Evolutionary conservation across 2,329 filamentous ascomycete species (phyloP).

Genomic region (Fusarium robinianum): DNA sequence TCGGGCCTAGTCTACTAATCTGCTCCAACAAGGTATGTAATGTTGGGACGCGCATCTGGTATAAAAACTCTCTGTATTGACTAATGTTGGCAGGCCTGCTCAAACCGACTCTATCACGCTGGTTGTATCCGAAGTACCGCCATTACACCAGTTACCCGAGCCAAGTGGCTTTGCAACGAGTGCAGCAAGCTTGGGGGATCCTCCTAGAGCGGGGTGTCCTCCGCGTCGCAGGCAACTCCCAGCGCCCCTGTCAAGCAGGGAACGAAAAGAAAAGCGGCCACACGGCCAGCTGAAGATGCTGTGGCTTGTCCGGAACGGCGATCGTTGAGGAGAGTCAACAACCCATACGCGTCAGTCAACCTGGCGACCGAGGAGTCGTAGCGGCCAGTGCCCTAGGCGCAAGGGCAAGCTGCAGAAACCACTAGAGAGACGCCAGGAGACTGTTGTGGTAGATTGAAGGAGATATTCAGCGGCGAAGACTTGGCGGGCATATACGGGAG

Average conservation of each 20-base stretch:
- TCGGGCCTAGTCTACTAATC: slow-evolving; percentile 52
- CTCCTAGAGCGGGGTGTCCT: slow-evolving; percentile 35
- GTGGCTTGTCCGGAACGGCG: too few species aligned
- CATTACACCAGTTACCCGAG: slow-evolving; percentile 42
- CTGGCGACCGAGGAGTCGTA: too few species aligned
- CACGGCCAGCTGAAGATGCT: slow-evolving; percentile 1
- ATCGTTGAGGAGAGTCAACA: too few species aligned
- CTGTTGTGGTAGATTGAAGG: too few species aligned
- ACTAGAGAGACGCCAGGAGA: too few species aligned
- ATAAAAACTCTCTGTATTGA: slow-evolving; percentile 26
- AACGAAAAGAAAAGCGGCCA: neutral
- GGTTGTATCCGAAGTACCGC: slow-evolving; percentile 49
- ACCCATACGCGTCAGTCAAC: too few species aligned
- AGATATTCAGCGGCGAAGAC: too few species aligned
- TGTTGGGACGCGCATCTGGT: slow-evolving; percentile 20
- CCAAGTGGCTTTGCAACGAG: slow-evolving; percentile 51
- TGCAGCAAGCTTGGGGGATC: slow-evolving; percentile 39
- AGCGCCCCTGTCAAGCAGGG: neutral
- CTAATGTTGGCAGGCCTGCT: slow-evolving; percentile 45
- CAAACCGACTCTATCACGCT: slow-evolving; percentile 53
- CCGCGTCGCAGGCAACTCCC: slow-evolving; percentile 12
- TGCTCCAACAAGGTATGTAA: slow-evolving; percentile 58
- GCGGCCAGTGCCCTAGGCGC: too few species aligned
- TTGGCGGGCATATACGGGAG: too few species aligned
- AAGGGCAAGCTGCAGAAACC: too few species aligned